Evolutionary conservation across 2,329 filamentous ascomycete genomes (phyloP), one percentile per base, ranked within the genome.

Genomic region (Fusarium avenaceum): DNA sequence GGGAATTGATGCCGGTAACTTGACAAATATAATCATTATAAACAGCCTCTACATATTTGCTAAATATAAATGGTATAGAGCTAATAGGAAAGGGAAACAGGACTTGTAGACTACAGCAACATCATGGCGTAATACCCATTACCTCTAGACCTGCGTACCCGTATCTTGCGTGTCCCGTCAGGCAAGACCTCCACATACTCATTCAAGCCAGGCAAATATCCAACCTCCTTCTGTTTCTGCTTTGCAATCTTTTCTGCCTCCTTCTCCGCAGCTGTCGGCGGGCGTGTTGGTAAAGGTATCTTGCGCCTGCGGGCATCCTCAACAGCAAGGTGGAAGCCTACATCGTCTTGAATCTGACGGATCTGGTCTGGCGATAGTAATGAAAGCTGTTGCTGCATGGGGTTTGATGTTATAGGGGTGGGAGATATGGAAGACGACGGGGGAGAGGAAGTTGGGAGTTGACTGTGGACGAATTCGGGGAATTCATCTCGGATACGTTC

Each of bases 101-200:
- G 35, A 38, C 17, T 17, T 38, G 19, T n/a, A 19, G 17, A 38
- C 17, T 14, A 54, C 14, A 20, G 30, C 51, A 38, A 38, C 42
- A 54, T 47, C 19, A 61, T 35, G 17, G 39, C 28, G 3, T 61
- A n/a, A 32, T 39, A 51, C 52, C 43, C 28, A 48, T 50, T 62
- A 2, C 57, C 60, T 15, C 14, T 63, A 2, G 6, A 24, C 22
- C 14, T 63, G n/a, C 24, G 8, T 24, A 30, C 67, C 9, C 64
- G 26, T 10, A 67, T 65, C 48, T 65, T 67, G 1, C 64, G 59
- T 6, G 40, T 68, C 6, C 65, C 65, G 42, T 67, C 64, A 38
- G 65, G 65, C 2, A 60, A 17, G 1, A 55, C 51, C 33, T 67
- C 64, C 1, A 67, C 20, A 30, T 67, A 67, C 26, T 67, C 65